Base-by-base conservation (phyloP, 2,329 filamentous ascomycete genomes). In the Colletotrichum eleusines region DNA sequence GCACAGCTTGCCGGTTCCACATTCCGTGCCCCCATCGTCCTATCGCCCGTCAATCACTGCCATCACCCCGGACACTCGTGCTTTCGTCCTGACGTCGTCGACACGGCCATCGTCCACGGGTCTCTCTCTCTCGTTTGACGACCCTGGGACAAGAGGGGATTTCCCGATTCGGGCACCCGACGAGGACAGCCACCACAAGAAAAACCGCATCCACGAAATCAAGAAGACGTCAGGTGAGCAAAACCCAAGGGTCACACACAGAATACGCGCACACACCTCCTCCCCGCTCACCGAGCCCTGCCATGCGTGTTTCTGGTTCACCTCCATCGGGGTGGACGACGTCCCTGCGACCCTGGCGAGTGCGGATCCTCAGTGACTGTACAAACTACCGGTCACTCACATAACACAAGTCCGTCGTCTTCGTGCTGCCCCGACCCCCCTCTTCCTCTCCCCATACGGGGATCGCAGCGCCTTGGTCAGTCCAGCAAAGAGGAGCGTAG, bases 101-200 rank as follows among this genome's bases (percentile, higher is more conserved):
- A 46, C 26, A 28, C 26, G 48, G 14, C 48, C 26, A 5, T 51
- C 26, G 7, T 28, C 48, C 26, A 18, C 23, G 6, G 44, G 8
- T 23, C 3, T 46, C n/a, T 28, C n/a, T 50, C 14, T 44, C 20
- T 44, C 11, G 20, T 8, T 28, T 9, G 23, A 50, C 16, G 8
- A 31, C 48, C 16, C 48, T 14, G 12, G 23, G 26, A 58, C 48
- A 40, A 12, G 3, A 9, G 20, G 38, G 66, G 23, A 54, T 50
- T 69, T 40, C 62, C 66, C 26, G 55, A 69, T 69, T 26, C 20
- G 54, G 65, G n/a, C 63, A 65, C 54, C 65, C 57, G 65, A 44
- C 46, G n/a, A n/a, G 23, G 33, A 26, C 40, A 33, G 28, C 40
- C 40, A 48, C 42, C 8, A 44, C 35, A 16, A 50, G 23, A n/a